A percentile compares a stretch with the other conserved stretches of the same genome.
Evolutionary conservation across 768 basidiomycete species (phyloP).

Genomic region (Ramaria rubella): DNA sequence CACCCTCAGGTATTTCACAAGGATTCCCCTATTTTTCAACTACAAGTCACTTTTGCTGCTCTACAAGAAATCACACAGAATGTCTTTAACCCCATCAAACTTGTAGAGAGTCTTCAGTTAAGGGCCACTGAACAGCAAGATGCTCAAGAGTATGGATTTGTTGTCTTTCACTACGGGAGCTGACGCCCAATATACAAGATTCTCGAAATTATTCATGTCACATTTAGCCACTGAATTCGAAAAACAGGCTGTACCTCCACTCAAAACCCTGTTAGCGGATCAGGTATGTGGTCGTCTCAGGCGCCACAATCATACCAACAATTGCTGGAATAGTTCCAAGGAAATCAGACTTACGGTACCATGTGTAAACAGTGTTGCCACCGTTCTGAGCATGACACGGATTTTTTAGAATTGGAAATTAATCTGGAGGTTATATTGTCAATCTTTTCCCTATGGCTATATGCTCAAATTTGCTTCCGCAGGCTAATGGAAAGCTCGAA

Average conservation of each 20-base stretch:
- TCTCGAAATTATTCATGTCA: constrained; percentile 91
- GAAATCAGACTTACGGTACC: constrained; percentile 74
- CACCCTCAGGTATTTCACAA: constrained; percentile 22
- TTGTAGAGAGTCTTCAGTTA: constrained; percentile 80
- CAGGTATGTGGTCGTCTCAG: too few species aligned
- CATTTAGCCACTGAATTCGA: constrained; percentile 83
- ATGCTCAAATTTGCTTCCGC: background rate
- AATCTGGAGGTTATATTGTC: constrained; percentile 57
- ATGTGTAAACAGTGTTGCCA: constrained; percentile 64
- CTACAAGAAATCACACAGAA: constrained; percentile 65
- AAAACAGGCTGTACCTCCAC: constrained; percentile 58
- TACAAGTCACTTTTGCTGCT: constrained; percentile 78
- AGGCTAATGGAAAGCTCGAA: constrained; percentile 71
- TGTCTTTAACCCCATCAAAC: constrained; percentile 76
- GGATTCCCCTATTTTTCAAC: constrained; percentile 74
- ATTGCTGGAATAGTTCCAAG: constrained; percentile 68
- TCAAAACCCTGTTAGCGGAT: constrained; percentile 64
- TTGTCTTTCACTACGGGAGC: background rate
- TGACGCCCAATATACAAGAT: constrained; percentile 40
- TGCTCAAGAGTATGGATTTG: constrained; percentile 75
- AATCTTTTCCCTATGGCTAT: background rate
- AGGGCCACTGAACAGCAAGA: constrained; percentile 89
- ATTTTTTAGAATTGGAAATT: constrained; percentile 86
- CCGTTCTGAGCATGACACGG: constrained; percentile 58
- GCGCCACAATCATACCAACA: background rate